These are phyloP conservation scores for Juncus effusus DNA, from an alignment of 176 grass and related monocot genomes.

Conservation along the genomic window DNA sequence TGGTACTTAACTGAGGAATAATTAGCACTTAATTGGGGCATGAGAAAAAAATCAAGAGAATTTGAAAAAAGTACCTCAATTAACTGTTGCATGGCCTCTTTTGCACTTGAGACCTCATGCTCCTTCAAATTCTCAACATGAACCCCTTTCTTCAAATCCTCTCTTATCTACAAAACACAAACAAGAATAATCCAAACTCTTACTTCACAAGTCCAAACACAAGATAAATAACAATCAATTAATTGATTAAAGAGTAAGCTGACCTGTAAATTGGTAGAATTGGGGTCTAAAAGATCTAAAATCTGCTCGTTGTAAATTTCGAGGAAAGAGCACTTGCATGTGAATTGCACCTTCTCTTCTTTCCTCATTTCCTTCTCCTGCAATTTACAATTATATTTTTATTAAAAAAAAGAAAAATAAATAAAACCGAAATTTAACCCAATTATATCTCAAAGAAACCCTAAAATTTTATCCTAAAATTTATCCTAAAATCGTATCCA, in stretches of 20 bases:
- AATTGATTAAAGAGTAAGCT: too few relatives aligned
- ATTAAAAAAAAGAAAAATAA: slow-evolving; percentile 1
- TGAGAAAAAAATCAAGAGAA: background rate
- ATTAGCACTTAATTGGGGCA: too few relatives aligned
- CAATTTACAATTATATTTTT: slow-evolving; percentile 23
- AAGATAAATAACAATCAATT: background rate
- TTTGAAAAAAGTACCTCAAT: slow-evolving; percentile 33
- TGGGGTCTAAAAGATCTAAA: slow-evolving; percentile 83
- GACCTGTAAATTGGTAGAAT: slow-evolving; percentile 82
- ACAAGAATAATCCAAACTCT: slow-evolving; percentile 1
- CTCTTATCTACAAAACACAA: slow-evolving; percentile 66
- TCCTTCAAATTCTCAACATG: slow-evolving; percentile 89
- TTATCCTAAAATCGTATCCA: too few relatives aligned
- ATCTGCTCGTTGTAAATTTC: slow-evolving; percentile 99
- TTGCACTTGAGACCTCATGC: slow-evolving; percentile 76
- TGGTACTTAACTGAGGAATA: too few relatives aligned
- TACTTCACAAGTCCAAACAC: background rate
- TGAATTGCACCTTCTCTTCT: slow-evolving; percentile 87
- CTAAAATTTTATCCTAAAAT: too few relatives aligned
- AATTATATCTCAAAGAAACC: too few relatives aligned
- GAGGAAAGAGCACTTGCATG: slow-evolving; percentile 93
- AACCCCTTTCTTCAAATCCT: slow-evolving; percentile 89
- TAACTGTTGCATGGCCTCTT: slow-evolving; percentile 90
- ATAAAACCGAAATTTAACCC: background rate
- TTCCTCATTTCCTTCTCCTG: slow-evolving; percentile 82